These are phyloP conservation scores for Lasiosphaeris hirsuta DNA, from an alignment of 495 filamentous ascomycete species.

Conservation along the genomic window DNA sequence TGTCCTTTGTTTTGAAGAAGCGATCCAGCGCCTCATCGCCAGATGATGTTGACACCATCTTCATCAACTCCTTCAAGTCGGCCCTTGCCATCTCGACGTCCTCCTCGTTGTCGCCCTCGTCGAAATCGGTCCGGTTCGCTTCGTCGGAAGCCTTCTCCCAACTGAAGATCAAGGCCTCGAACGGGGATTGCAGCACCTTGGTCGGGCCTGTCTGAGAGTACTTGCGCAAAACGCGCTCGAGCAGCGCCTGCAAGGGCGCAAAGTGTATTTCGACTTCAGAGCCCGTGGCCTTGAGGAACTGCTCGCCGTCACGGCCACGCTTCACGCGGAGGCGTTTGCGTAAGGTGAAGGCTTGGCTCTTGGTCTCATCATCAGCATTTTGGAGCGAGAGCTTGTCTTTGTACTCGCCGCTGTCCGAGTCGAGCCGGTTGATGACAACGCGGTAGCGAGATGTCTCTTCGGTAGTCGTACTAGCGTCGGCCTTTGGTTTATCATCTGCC, in stretches of 20 bases:
- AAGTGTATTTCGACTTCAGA: slow-evolving; percentile 10
- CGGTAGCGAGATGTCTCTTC: slow-evolving; percentile 7
- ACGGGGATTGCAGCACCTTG: slow-evolving; percentile 1
- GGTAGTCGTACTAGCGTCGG: background rate
- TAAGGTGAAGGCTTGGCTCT: slow-evolving; percentile 8
- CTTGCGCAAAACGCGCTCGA: background rate
- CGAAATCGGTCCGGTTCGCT: background rate
- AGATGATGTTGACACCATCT: slow-evolving; percentile 6
- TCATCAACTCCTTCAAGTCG: slow-evolving; percentile 3
- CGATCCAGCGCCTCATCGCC: slow-evolving; percentile 10
- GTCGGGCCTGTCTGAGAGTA: background rate
- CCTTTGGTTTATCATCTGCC: background rate
- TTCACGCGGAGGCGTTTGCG: slow-evolving; percentile 5
- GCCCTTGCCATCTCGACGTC: slow-evolving; percentile 2
- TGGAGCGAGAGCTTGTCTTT: slow-evolving; percentile 6
- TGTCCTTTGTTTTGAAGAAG: slow-evolving; percentile 5
- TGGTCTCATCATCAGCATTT: background rate
- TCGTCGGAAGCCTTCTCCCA: slow-evolving; percentile 1
- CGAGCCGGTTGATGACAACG: slow-evolving; percentile 9
- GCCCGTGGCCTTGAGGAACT: background rate
- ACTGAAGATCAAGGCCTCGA: slow-evolving; percentile 1
- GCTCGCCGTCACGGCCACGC: slow-evolving; percentile 1
- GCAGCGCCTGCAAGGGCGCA: background rate
- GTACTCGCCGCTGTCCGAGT: slow-evolving; percentile 10
- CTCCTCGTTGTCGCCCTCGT: slow-evolving; percentile 1